Base-by-base conservation (phyloP, 129 eudicot genomes). In the Pulicaria dysenterica region DNA sequence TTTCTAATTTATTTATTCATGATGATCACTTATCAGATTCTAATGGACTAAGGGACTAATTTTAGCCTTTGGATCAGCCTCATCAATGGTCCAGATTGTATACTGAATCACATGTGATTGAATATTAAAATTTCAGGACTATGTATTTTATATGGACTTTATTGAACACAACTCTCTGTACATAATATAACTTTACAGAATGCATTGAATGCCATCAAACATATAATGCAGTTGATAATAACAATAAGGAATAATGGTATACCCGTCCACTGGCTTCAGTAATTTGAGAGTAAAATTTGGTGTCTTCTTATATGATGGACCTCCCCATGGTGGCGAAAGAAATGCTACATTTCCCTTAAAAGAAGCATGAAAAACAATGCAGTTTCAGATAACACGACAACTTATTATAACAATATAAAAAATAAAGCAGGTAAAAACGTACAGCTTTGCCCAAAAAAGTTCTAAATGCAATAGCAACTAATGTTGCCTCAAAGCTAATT, bases 311-410 rank as follows among this genome's bases (percentile, higher is more conserved):
- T 87, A 90, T 55, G 91, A 83, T 60, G 96, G 96, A 45, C 96
- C 96, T 38, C 96, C 96, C 96, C 96, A 90, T 41, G 96, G 96
- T 66, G 96, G 93, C 37, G 96, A 83, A 73, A 90, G 96, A 83
- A 90, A 90, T 47, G 69, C 87, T 72, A 80, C 85, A 61, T 85
- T 82, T 34, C 93, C 96, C 93, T 89, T 42, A 31, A 71, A 43
- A 19, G 50, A 71, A 75, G 38, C 48, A 67, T 56, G 10, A 31
- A 77, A 40, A 53, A 41, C 8, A 16, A 74, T 12, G 41, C 19
- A 58, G 49, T 74, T 59, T 67, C 46, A 67, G 66, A 69, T 42
- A 14, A 16, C 74, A 64, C 43, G 46, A 56, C 54, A 64, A 13
- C 70, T 36, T 2, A 24, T 45, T 15, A n/a, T n/a, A n/a, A n/a